These are phyloP conservation scores for Fistulifera solaris DNA, from an alignment of 108 stramenopile species.

Conservation along the genomic window DNA sequence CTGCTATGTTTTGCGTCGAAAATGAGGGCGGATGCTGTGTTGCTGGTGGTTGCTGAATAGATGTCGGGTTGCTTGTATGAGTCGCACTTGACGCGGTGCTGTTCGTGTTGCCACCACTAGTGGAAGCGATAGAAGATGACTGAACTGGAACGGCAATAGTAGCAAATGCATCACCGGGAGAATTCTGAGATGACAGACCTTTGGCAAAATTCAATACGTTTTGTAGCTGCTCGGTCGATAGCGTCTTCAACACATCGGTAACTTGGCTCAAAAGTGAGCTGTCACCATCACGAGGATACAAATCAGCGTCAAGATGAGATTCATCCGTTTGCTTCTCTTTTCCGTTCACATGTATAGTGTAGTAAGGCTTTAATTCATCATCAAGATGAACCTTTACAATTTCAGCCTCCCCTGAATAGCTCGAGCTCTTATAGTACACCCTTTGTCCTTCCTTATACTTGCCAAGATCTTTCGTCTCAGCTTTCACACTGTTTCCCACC, in stretches of 20 bases:
- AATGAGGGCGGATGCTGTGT: background rate
- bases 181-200: background rate
- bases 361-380: constrained; percentile 53
- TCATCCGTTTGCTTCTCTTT: constrained; percentile 69
- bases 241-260: background rate
- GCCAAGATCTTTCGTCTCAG: background rate
- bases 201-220: constrained; percentile 2
- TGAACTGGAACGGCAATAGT: background rate
- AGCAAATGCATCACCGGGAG: background rate
- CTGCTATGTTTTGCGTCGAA: background rate
- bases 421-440: constrained; percentile 36
- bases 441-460: constrained; percentile 21
- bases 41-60: background rate
- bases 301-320: constrained; percentile 43
- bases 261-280: constrained; percentile 1
- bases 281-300: constrained; percentile 30
- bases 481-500: background rate
- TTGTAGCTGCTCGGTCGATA: constrained; percentile 5
- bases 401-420: constrained; percentile 17
- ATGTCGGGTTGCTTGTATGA: background rate
- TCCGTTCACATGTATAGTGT: constrained; percentile 47
- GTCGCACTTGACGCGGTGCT: background rate
- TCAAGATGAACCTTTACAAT: constrained; percentile 58
- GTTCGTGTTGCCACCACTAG: background rate
- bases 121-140: background rate